A percentile compares a stretch with the other conserved stretches of the same genome.
These are phyloP conservation scores for Scutellaria minor DNA, from an alignment of 257 asterid genomes.

Conservation along the genomic window DNA sequence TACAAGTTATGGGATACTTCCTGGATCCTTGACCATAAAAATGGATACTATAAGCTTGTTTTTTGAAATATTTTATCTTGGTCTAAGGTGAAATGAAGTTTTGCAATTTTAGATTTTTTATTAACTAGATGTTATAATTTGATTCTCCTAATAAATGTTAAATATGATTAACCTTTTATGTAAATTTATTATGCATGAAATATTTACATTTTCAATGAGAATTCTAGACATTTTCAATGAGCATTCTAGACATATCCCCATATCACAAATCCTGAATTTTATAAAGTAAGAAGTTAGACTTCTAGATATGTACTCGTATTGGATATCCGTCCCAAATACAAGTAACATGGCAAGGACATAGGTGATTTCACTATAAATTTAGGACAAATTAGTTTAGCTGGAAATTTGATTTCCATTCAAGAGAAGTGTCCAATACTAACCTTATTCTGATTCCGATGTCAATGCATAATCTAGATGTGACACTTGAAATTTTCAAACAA, in stretches of 20 bases:
- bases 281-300: neutral
- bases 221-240: neutral
- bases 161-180: neutral
- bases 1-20: no score
- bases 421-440: conserved; percentile 2
- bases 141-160: neutral
- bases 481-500: conserved; percentile 9
- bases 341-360: neutral
- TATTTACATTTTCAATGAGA: no score
- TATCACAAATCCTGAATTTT: neutral
- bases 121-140: no score
- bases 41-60: neutral
- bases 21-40: neutral
- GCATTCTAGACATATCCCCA: neutral
- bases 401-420: conserved; percentile 4
- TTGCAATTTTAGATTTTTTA: neutral
- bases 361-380: conserved; percentile 15
- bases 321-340: neutral
- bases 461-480: conserved; percentile 22
- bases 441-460: neutral
- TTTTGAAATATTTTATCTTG: neutral
- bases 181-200: no score
- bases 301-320: neutral
- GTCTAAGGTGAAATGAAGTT: neutral
- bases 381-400: conserved; percentile 24